A percentile compares a stretch with the other conserved stretches of the same genome.
Conservation (phyloP, 2,329 filamentous ascomycete genomes). For the Plenodomus tracheiphilus region DNA sequence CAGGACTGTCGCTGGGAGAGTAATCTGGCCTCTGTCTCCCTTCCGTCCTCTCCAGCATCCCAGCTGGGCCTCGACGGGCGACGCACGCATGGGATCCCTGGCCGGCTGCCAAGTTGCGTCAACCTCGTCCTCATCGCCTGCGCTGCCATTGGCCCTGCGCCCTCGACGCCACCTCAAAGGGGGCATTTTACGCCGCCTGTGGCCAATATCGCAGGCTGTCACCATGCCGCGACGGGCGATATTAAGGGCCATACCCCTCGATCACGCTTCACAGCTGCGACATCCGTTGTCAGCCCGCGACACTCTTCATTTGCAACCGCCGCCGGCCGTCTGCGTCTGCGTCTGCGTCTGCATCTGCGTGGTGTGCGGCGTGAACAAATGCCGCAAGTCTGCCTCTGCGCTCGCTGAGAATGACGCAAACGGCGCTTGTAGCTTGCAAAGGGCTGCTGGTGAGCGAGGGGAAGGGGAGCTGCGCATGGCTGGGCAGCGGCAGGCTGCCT, state of each 20-base stretch:
- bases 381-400: constrained; percentile 16
- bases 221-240: constrained; percentile 13
- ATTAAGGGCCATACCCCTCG: constrained; percentile 27
- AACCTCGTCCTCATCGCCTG: constrained; percentile 17
- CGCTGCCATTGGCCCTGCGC: constrained; percentile 14
- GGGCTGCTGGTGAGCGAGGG: constrained; percentile 8
- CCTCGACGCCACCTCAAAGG: constrained; percentile 4
- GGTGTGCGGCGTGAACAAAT: constrained; percentile 14
- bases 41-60: constrained; percentile 13
- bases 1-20: constrained; percentile 7
- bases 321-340: constrained; percentile 12
- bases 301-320: constrained; percentile 23
- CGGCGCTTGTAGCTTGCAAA: constrained; percentile 2
- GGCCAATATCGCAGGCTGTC: constrained; percentile 5
- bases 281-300: constrained; percentile 23
- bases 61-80: constrained; percentile 18
- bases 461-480: not conserved
- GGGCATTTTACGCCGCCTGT: constrained; percentile 11
- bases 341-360: no score
- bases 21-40: constrained; percentile 15
- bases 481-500: not conserved
- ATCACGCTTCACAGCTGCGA: constrained; percentile 13
- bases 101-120: constrained; percentile 14
- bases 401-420: constrained; percentile 24
- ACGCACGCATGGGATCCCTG: constrained; percentile 7